Conservation (phyloP, 768 basidiomycete species). For the Cubamyces sp. region DNA sequence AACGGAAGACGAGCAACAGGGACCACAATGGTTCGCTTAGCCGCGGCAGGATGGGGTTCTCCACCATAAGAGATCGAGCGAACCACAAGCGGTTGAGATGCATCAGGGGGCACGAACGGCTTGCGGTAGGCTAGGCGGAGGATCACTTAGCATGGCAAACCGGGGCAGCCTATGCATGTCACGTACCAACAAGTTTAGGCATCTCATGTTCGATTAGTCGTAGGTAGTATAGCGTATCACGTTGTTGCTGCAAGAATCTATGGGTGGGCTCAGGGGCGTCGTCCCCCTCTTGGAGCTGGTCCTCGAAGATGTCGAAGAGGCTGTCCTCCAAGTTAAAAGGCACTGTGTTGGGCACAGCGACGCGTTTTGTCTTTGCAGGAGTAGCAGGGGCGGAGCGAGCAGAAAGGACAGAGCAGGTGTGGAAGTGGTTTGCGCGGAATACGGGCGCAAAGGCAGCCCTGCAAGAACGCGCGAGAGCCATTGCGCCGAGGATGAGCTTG, state of each 20-base stretch:
- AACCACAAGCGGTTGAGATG: constrained; percentile 62
- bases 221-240: constrained; percentile 75
- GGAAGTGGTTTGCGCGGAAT: constrained; percentile 32
- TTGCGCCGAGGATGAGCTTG: constrained; percentile 18
- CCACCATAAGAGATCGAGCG: constrained; percentile 79
- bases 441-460: constrained; percentile 19
- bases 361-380: constrained; percentile 21
- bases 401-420: constrained; percentile 16
- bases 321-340: constrained; percentile 25
- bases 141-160: constrained; percentile 5
- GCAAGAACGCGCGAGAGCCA: constrained; percentile 26
- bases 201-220: constrained; percentile 89
- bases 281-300: constrained; percentile 45
- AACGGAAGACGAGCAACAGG: constrained; percentile 78
- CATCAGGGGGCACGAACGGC: constrained; percentile 71
- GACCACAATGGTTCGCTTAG: constrained; percentile 75
- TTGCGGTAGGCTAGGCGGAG: constrained; percentile 74
- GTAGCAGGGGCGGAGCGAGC: constrained; percentile 22
- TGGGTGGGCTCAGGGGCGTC: constrained; percentile 77
- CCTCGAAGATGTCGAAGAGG: constrained; percentile 27
- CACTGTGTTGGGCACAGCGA: constrained; percentile 17
- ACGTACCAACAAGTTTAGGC: constrained; percentile 79
- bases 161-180: constrained; percentile 14
- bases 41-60: constrained; percentile 70
- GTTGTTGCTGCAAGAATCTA: constrained; percentile 71